phyloP scores from a whole-genome alignment of 2,329 filamentous ascomycete genomes.

The Lachnellula occidentalis region DNA sequence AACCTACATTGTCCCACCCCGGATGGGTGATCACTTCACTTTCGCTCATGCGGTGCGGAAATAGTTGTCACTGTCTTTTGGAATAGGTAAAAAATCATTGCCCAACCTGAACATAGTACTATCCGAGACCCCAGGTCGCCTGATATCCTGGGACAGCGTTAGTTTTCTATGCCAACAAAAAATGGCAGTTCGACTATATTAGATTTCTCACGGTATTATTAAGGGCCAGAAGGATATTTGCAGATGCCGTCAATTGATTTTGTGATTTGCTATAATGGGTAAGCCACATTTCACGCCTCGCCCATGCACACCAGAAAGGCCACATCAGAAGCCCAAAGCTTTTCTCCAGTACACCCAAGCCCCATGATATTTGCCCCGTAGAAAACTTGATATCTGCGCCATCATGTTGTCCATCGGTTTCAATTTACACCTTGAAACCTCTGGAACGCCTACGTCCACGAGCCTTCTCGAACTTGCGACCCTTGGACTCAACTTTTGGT shows the following conservation, averaged over 20 bases:
- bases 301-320: conserved; percentile 15
- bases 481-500: conserved; percentile 96
- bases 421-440: conserved; percentile 98
- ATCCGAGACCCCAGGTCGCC: no score
- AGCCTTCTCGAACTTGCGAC: conserved; percentile 98
- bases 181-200: no score
- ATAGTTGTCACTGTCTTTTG: no score
- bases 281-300: conserved; percentile 12
- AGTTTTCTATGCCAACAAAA: no score
- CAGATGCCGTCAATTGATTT: background rate
- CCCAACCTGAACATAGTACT: no score
- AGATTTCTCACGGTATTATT: no score
- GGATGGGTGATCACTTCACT: no score
- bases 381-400: conserved; percentile 18
- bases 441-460: conserved; percentile 97
- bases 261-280: background rate
- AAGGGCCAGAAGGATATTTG: background rate
- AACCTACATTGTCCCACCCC: no score
- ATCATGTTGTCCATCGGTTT: conserved; percentile 14
- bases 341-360: conserved; percentile 5
- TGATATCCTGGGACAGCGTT: no score
- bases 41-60: no score
- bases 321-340: conserved; percentile 3
- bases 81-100: no score
- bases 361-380: conserved; percentile 1